Percentiles rank a stretch among this genome's conserved stretches.
These are phyloP conservation scores for Ogataea kodamae DNA, from an alignment of 805 yeast species.

Conservation along the genomic window DNA sequence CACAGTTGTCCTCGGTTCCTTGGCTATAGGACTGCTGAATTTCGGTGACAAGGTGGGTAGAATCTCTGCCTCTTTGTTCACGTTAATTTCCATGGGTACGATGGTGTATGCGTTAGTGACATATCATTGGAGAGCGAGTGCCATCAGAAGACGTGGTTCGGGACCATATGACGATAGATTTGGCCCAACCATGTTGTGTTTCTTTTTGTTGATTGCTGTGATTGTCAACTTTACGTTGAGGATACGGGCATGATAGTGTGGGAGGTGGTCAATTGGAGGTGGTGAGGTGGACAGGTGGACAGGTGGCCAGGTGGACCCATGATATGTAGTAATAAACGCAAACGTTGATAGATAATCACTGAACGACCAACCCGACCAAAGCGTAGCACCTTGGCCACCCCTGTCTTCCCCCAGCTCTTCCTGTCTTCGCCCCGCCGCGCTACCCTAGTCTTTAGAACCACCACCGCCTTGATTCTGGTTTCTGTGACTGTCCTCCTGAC, in stretches of 20 bases:
- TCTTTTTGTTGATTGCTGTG: conserved; percentile 89
- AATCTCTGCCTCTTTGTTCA: conserved; percentile 89
- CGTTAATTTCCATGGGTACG: conserved; percentile 95
- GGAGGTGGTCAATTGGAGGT: too few relatives aligned
- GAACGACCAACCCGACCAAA: too few relatives aligned
- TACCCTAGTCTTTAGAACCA: too few relatives aligned
- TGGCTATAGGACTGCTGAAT: conserved; percentile 92
- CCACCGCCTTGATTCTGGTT: not conserved
- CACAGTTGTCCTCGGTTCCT: conserved; percentile 96
- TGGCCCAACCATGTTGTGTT: conserved; percentile 96
- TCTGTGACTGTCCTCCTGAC: conserved; percentile 9
- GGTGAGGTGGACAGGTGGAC: too few relatives aligned
- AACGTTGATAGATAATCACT: too few relatives aligned
- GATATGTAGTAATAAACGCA: too few relatives aligned
- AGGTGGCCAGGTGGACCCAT: too few relatives aligned
- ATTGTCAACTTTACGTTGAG: conserved; percentile 88
- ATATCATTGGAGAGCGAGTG: conserved; percentile 99
- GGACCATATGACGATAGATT: conserved; percentile 99
- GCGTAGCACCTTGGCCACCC: too few relatives aligned
- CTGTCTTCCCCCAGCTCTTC: too few relatives aligned
- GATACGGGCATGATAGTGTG: conserved; percentile 54
- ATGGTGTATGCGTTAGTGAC: conserved; percentile 95
- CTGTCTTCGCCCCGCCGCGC: too few relatives aligned
- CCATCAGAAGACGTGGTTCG: conserved; percentile 94
- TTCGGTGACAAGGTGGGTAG: conserved; percentile 95